Conservation (phyloP, 1,139 yeast genomes). For the Saccharomyces hybrid region DNA sequence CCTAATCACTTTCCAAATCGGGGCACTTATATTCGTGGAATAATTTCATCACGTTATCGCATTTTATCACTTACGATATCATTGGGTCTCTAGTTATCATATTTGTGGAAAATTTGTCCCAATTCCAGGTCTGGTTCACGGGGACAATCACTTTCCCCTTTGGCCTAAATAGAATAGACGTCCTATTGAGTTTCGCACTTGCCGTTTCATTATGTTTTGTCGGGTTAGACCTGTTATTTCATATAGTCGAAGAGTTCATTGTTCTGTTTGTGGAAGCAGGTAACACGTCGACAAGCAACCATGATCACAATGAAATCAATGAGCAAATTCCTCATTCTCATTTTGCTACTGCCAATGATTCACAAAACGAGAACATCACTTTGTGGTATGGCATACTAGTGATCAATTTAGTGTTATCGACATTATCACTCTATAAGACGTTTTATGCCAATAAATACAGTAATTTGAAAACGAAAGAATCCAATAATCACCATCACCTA, state of each 20-base stretch:
- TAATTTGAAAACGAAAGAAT: slow-evolving; percentile 28
- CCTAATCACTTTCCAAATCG: slow-evolving; percentile 48
- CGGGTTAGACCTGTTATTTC: slow-evolving; percentile 82
- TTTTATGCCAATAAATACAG: slow-evolving; percentile 29
- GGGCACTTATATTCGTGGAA: slow-evolving; percentile 53
- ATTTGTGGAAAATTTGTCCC: slow-evolving; percentile 70
- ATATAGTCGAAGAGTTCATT: slow-evolving; percentile 68
- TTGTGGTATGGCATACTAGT: slow-evolving; percentile 30
- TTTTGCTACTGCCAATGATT: slow-evolving; percentile 32
- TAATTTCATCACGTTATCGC: slow-evolving; percentile 74
- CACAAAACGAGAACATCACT: slow-evolving; percentile 19
- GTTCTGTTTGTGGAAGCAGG: slow-evolving; percentile 39
- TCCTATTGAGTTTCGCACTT: slow-evolving; percentile 77
- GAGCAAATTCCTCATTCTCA: slow-evolving; percentile 49
- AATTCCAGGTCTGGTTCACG: slow-evolving; percentile 85
- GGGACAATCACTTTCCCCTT: slow-evolving; percentile 84
- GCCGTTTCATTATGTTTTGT: slow-evolving; percentile 82
- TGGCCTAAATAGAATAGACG: slow-evolving; percentile 84
- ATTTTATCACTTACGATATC: slow-evolving; percentile 79
- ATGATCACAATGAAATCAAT: slow-evolving; percentile 21
- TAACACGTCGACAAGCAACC: slow-evolving; percentile 2
- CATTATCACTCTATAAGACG: slow-evolving; percentile 34
- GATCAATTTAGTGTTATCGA: slow-evolving; percentile 28
- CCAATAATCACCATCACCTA: slow-evolving; percentile 30
- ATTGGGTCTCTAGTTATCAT: slow-evolving; percentile 67